A percentile compares a stretch with the other conserved stretches of the same genome.
These are phyloP conservation scores for Simmondsia chinensis DNA, from an alignment of 148 eudicot species.

Conservation along the genomic window DNA sequence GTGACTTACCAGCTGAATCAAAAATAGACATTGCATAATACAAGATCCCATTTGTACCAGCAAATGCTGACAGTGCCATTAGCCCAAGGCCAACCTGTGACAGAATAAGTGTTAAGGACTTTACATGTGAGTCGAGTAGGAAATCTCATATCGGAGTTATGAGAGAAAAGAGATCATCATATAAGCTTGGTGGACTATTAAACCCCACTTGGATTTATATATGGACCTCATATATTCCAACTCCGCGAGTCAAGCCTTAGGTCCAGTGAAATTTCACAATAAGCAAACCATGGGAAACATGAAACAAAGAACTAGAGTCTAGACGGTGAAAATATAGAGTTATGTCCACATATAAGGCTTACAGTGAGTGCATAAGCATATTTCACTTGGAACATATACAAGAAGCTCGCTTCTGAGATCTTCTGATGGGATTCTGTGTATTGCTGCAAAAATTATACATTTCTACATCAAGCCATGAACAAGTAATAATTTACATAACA, in stretches of 20 bases:
- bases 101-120: neutral
- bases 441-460: no score
- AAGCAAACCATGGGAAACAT: neutral
- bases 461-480: no score
- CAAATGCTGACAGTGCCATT: conserved; percentile 34
- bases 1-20: conserved; percentile 45
- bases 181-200: no score
- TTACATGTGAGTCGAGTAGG: no score
- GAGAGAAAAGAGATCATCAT: no score
- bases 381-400: conserved; percentile 33
- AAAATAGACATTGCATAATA: conserved; percentile 47
- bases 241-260: no score
- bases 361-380: conserved; percentile 44
- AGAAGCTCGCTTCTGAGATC: conserved; percentile 20
- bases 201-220: no score
- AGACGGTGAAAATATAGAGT: neutral
- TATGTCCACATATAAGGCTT: conserved; percentile 2
- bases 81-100: conserved; percentile 47
- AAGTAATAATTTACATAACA: no score
- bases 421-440: conserved; percentile 19
- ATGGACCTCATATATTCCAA: no score
- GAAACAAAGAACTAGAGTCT: neutral
- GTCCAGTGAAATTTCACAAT: neutral
- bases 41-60: conserved; percentile 43
- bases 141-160: no score